Evolutionary conservation across 148 eudicot species (phyloP), one percentile per base, ranked within the genome.

Genomic region (Rhododendron griersonianum): DNA sequence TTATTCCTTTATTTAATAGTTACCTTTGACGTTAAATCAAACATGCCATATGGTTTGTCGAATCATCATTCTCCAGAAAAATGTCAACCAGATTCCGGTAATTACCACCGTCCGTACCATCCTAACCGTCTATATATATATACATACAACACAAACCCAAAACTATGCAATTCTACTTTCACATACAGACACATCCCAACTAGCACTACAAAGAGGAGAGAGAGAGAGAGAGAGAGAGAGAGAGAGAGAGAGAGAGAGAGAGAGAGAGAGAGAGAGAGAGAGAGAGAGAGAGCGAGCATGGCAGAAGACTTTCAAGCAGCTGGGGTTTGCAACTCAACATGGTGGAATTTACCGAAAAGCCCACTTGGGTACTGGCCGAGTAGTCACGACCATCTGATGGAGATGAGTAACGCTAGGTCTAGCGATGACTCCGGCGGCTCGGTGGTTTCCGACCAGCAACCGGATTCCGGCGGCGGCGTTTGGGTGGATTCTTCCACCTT

Each of bases 271-370:
- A n/a, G 5, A 81, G 4, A 35, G 37, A 28, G 59, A 55, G 59
- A 77, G 73, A 81, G 55, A 13, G 33, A n/a, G 5, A 81, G 55
- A 13, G 33, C 3, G 5, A n/a, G 11, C 82, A 95, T 93, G 96
- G 96, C 84, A 45, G 95, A 93, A 50, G 93, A 94, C 81, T 91
- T 91, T 59, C 96, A 92, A 86, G 93, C 92, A 85, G 93, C 92
- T 13, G 95, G 92, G 28, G 92, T 94, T 80, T 95, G 95, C 78
- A 91, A 93, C 47, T 86, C 89, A 11, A 87, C 83, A 37, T 93
- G 93, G 97, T 94, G 96, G 98, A 92, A 86, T 86, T 86, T 87
- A 0, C 86, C 90, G 7, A 86, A 81, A 76, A 90, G 51, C 85
- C 67, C 86, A 67, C 92, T 92, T 51, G 92, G 94, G 16, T 84